phyloP scores from a whole-genome alignment of 2,329 filamentous ascomycete species.

The Teratosphaeria epicoccoides region DNA sequence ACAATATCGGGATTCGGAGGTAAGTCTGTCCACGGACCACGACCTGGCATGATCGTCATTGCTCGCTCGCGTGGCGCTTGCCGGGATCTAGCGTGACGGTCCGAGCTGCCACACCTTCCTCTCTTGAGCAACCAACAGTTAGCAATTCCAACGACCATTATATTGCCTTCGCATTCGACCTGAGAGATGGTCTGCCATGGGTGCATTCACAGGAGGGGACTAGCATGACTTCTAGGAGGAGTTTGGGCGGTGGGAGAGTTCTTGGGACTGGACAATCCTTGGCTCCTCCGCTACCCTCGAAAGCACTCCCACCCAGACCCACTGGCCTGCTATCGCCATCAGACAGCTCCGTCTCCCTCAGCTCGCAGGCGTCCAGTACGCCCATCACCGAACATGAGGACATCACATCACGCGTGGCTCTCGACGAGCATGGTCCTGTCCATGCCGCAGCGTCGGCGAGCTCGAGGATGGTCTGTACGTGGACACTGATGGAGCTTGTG shows the following conservation, averaged over 20 bases:
- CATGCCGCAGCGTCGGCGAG: conserved; percentile 48
- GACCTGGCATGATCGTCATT: neutral
- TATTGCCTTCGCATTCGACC: neutral
- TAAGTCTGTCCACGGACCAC: neutral
- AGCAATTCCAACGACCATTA: neutral
- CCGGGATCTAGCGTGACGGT: neutral
- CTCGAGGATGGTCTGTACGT: conserved; percentile 59
- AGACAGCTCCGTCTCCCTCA: conserved; percentile 65
- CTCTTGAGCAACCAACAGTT: neutral
- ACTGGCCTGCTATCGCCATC: conserved; percentile 49
- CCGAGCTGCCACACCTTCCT: no score
- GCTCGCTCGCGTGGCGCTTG: neutral
- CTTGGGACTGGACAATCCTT: conserved; percentile 78
- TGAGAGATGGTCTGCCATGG: neutral
- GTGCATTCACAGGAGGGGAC: neutral
- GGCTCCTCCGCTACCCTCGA: conserved; percentile 48
- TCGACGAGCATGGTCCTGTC: conserved; percentile 45
- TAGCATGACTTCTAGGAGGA: conserved; percentile 27
- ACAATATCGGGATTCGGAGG: no score
- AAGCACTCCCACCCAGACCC: conserved; percentile 18
- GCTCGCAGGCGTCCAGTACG: conserved; percentile 63
- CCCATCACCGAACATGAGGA: conserved; percentile 65
- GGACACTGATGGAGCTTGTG: neutral
- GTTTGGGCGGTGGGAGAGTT: conserved; percentile 80
- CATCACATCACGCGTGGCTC: conserved; percentile 67